Percentiles rank a stretch among this genome's conserved stretches.
These are phyloP conservation scores for Yarrowia galli DNA, from an alignment of 1,139 yeast species.

Conservation along the genomic window DNA sequence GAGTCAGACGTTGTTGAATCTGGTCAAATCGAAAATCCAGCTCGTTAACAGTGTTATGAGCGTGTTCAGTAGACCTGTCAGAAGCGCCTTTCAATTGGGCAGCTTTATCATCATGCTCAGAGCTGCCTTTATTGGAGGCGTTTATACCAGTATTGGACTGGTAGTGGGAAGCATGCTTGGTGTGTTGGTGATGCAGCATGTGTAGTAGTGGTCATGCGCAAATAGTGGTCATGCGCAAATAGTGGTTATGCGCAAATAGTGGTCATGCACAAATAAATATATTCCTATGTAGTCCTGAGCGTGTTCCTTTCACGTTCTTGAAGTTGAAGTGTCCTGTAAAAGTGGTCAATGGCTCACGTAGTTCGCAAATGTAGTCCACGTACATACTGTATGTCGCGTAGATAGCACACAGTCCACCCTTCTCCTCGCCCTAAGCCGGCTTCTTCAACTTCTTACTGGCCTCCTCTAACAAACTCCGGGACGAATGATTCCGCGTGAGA, in stretches of 20 bases:
- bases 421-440: not conserved
- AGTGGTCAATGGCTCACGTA: too few species aligned
- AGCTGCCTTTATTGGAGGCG: constrained; percentile 8
- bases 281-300: not conserved
- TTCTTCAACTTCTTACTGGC: constrained; percentile 40
- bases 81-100: constrained; percentile 17
- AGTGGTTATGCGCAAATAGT: not conserved
- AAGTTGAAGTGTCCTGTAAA: too few species aligned
- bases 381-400: too few species aligned
- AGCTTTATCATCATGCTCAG: constrained; percentile 13
- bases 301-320: too few species aligned
- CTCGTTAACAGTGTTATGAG: constrained; percentile 6
- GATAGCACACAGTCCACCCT: too few species aligned
- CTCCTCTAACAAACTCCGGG: constrained; percentile 25
- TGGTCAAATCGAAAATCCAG: constrained; percentile 17
- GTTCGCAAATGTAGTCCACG: too few species aligned
- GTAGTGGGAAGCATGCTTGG: constrained; percentile 2
- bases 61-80: constrained; percentile 8
- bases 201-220: not conserved
- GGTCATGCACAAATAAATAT: not conserved
- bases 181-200: constrained; percentile 5
- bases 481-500: constrained; percentile 7
- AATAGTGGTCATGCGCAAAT: not conserved
- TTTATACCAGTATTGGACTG: constrained; percentile 9
- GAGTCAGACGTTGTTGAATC: not conserved